A percentile compares a stretch with the other conserved stretches of the same genome.
Evolutionary conservation across 169 alveolate species (phyloP).

Genomic region (Cryptosporidium sp.): DNA sequence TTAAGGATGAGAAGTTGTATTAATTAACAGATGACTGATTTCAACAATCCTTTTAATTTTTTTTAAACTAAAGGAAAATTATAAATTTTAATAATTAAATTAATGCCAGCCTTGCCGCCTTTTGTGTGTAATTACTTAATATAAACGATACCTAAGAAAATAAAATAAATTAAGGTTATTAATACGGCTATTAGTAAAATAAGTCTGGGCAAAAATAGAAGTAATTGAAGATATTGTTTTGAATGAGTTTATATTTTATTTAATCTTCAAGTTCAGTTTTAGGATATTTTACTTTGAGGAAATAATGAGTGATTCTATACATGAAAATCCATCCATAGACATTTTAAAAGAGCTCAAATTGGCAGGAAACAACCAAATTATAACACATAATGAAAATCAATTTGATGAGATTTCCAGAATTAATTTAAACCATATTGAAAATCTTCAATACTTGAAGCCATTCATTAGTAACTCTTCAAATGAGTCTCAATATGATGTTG

Average conservation of each 20-base stretch:
- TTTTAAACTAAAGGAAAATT: too few relatives aligned
- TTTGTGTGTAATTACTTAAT: slow-evolving; percentile 19
- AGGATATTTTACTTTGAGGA: neutral
- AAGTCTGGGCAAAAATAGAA: too few relatives aligned
- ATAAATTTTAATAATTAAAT: neutral
- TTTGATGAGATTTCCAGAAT: slow-evolving; percentile 60
- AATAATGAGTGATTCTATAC: slow-evolving; percentile 38
- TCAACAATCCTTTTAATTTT: too few relatives aligned
- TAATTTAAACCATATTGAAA: slow-evolving; percentile 55
- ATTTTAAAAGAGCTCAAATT: slow-evolving; percentile 37
- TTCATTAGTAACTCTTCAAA: slow-evolving; percentile 56
- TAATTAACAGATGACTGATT: too few relatives aligned
- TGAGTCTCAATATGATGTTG: slow-evolving; percentile 75
- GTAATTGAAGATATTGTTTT: neutral
- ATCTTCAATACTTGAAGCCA: slow-evolving; percentile 60
- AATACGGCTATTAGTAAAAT: too few relatives aligned
- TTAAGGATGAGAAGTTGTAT: neutral
- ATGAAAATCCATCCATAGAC: slow-evolving; percentile 59
- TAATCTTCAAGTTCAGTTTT: neutral
- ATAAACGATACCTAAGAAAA: slow-evolving; percentile 9
- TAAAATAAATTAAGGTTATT: neutral
- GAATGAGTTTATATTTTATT: neutral
- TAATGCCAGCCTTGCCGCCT: slow-evolving; percentile 7
- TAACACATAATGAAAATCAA: slow-evolving; percentile 42
- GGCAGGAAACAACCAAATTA: slow-evolving; percentile 54